Base-by-base conservation (phyloP, 2,329 filamentous ascomycete species). In the Claviceps maximensis region DNA sequence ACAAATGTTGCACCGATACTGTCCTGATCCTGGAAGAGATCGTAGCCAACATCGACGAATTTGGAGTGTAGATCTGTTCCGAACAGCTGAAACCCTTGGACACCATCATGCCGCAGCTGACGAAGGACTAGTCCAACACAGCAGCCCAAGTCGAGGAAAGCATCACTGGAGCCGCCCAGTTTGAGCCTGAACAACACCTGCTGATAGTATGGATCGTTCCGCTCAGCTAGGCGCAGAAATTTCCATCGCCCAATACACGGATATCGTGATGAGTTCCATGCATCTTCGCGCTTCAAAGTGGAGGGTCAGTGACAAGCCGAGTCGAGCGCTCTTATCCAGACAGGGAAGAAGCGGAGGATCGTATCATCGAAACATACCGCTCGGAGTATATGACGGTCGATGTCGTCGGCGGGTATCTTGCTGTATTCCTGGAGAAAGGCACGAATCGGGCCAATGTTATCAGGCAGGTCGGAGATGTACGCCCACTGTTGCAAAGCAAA, bases 11-110 rank as follows among this genome's bases (percentile, higher is more conserved):
- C 70, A 21, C 67, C 67, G 5, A 80, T 64, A 36, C 53, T 69
- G n/a, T 67, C 60, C 27, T 72, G 71, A 56, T 85, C 83, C 47
- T 74, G 71, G 66, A 86, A 87, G 21, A 87, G 69, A 52, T 83
- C 78, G 62, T 83, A 81, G 29, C 79, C 79, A n/a, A 78, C 63
- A 12, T 78, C 70, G 51, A 81, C 69, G 57, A 81, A 78, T n/a
- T 66, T 67, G 21, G 68, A 58, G 45, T 74, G 69, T 3, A 77
- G 56, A 55, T 80, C 77, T 3, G 69, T 67, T 19, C 75, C 77
- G 54, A 73, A 73, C n/a, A 81, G 63, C 47, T 73, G 71, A 17
- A 67, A 61, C 5, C 71, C 66, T 25, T 71, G 65, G 8, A 76
- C 76, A 21, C 77, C 78, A 53, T 78, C 75, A 50, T 67, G 65